Evolutionary conservation across 176 grass and related monocot genomes (phyloP), one percentile per base, ranked within the genome.

Genomic region (Cocos nucifera): DNA sequence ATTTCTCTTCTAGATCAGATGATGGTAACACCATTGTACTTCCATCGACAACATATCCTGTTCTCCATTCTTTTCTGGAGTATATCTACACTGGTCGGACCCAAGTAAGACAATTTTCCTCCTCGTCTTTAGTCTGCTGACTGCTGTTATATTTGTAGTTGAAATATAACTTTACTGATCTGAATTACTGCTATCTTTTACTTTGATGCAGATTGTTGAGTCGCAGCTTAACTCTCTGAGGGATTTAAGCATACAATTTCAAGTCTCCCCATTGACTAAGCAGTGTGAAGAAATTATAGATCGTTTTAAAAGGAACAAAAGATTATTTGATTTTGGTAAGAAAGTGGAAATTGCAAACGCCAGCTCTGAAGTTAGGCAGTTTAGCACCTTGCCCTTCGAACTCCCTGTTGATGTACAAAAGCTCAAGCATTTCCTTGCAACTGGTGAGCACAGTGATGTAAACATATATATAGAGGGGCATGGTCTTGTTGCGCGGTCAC

Each of bases 61-160:
- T 96, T 83, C 63, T 90, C 17, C 80, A 68, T 58, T 70, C 91
- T 2, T 79, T 96, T 28, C 79, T 90, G 65, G 75, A 96, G 69
- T 96, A 79, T 61, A 86, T 96, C 55, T 96, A 96, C 50, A 70
- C 80, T 56, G 83, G 91, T 17, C 72, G 69, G 22, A 96, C 91
- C 15, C 80, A 90, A 77, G 91, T 96, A 82, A 69, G 32, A 21
- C 20, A 19, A 44, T 44, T 44, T 44, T 32, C 75, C 17, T 74
- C 63, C 24, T 63, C 12, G 14, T 44, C 35, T 14, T 44, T 44
- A 14, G 9, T 44, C 35, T 44, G 35, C 35, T 44, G 8, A 14
- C 35, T 44, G 35, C 35, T 14, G 9, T 44, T 44, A 44, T 44
- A 12, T 44, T 44, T 44, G 35, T 44, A 44, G 6, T 44, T 44